Percentiles rank a stretch among this genome's conserved stretches.
Evolutionary conservation across 371 early-diverging fungal genomes (phyloP).

Genomic region (Blastocladiella emersonii): DNA sequence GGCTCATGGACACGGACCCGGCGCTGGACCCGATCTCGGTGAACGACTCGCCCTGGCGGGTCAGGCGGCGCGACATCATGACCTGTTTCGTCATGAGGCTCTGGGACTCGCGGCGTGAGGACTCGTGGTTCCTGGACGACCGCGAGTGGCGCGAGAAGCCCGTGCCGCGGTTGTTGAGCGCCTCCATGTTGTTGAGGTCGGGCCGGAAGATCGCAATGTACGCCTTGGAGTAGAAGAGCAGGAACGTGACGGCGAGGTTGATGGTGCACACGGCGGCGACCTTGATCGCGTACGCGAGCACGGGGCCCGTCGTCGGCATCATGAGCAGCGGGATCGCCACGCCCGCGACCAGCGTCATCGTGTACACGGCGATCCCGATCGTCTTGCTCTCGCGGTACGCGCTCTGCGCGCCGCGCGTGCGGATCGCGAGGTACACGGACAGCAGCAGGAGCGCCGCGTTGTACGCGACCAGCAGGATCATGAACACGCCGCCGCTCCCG

Average conservation of each 20-base stretch:
- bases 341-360: background rate
- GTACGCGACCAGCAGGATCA: background rate
- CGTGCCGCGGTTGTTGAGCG: background rate
- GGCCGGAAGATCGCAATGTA: background rate
- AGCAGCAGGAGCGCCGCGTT: background rate
- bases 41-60: no score
- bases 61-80: no score
- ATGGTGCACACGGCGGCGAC: background rate
- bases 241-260: background rate
- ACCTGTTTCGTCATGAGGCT: no score
- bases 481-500: background rate
- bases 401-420: conserved; percentile 1
- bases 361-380: background rate
- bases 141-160: background rate
- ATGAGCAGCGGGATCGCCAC: background rate
- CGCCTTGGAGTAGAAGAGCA: background rate
- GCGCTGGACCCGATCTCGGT: no score
- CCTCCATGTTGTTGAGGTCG: background rate
- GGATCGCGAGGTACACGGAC: background rate
- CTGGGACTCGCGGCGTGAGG: no score
- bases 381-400: background rate
- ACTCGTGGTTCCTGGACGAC: background rate
- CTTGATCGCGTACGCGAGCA: background rate
- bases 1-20: no score
- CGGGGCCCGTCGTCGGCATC: background rate